Conservation (phyloP, 2,329 filamentous ascomycete genomes). For the Paecilomyces variotii region DNA sequence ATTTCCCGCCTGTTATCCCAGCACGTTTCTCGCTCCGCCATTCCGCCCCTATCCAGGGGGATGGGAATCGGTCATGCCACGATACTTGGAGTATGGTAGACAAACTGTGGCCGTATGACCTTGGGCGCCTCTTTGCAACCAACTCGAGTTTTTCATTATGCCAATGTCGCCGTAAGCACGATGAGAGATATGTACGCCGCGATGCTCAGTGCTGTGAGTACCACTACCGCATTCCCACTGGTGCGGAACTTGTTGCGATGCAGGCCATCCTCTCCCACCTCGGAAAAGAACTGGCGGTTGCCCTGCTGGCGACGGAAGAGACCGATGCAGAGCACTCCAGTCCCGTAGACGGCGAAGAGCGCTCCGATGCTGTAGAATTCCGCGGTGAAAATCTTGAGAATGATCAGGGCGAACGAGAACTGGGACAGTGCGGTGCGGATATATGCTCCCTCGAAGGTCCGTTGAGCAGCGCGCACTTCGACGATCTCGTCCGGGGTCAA, state of each 20-base stretch:
- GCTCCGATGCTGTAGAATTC: conserved; percentile 98
- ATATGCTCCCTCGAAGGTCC: conserved; percentile 96
- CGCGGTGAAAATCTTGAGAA: conserved; percentile 91
- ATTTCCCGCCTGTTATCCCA: neutral
- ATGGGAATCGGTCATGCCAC: neutral
- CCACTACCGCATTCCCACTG: conserved; percentile 57
- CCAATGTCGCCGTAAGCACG: conserved; percentile 48
- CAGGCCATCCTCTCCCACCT: conserved; percentile 50
- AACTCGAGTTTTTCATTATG: conserved; percentile 10
- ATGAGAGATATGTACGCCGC: conserved; percentile 55
- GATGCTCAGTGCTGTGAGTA: conserved; percentile 54
- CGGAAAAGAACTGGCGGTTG: conserved; percentile 80
- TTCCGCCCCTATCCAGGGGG: neutral
- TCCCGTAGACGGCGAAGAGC: conserved; percentile 85
- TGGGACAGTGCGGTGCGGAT: conserved; percentile 89
- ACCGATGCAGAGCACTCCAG: conserved; percentile 73
- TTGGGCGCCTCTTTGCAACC: neutral
- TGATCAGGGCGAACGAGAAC: conserved; percentile 89
- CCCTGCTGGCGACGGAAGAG: conserved; percentile 83
- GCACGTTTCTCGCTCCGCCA: neutral
- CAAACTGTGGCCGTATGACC: neutral
- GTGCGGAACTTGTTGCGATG: conserved; percentile 56
- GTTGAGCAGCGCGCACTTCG: conserved; percentile 87
- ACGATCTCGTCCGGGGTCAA: conserved; percentile 80
- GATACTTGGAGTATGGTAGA: neutral